These are phyloP conservation scores for Cerioporus squamosus DNA, from an alignment of 1,284 basidiomycete species.

Conservation along the genomic window DNA sequence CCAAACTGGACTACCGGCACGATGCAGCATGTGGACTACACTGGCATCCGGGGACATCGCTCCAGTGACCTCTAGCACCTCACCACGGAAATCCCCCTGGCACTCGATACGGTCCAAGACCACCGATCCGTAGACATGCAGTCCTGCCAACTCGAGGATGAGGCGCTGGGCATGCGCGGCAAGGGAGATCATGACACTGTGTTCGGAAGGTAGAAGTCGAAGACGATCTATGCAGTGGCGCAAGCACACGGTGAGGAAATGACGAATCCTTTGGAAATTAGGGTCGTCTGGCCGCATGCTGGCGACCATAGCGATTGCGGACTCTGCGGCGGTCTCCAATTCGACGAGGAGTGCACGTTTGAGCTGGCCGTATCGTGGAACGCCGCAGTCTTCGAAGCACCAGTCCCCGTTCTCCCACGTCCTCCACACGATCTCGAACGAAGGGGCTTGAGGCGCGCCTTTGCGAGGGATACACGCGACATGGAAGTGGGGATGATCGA, in stretches of 20 bases:
- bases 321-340: background rate
- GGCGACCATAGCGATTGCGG: background rate
- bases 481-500: background rate
- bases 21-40: too few relatives aligned
- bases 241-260: background rate
- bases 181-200: background rate
- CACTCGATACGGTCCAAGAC: background rate
- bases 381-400: background rate
- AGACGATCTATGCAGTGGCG: background rate
- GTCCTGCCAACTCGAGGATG: background rate
- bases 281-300: too few relatives aligned
- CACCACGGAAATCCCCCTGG: background rate
- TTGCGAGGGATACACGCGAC: conserved; percentile 1
- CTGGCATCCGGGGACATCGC: background rate
- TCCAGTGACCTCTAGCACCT: background rate
- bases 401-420: background rate
- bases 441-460: background rate
- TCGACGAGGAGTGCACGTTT: background rate
- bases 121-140: background rate
- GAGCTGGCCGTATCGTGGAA: background rate
- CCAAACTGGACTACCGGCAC: too few relatives aligned
- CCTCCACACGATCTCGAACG: background rate
- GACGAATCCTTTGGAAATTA: too few relatives aligned
- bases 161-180: conserved; percentile 5
- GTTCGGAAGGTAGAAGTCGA: background rate